These are phyloP conservation scores for Fusarium protoensiforme DNA, from an alignment of 2,329 filamentous ascomycete genomes.

Conservation along the genomic window DNA sequence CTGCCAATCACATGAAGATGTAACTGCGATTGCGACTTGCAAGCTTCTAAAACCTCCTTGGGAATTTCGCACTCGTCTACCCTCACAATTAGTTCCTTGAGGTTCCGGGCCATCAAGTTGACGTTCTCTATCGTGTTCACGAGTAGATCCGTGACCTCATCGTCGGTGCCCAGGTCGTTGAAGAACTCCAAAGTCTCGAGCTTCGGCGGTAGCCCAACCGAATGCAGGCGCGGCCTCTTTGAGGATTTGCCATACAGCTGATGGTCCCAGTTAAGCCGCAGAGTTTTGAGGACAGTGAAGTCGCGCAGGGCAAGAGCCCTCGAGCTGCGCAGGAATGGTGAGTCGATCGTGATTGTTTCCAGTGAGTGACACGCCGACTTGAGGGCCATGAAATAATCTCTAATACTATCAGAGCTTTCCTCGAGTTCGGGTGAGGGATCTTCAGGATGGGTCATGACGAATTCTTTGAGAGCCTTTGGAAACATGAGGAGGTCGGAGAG, in stretches of 20 bases:
- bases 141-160: constrained; percentile 59
- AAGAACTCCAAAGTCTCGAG: constrained; percentile 59
- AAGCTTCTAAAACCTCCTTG: constrained; percentile 48
- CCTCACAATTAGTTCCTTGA: constrained; percentile 52
- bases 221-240: constrained; percentile 57
- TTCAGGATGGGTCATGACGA: constrained; percentile 58
- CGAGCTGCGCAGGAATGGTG: constrained; percentile 52
- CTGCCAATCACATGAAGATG: constrained; percentile 48
- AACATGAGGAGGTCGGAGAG: constrained; percentile 53
- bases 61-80: constrained; percentile 50
- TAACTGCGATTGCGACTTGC: constrained; percentile 46
- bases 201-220: constrained; percentile 58
- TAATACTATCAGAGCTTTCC: constrained; percentile 59
- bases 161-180: constrained; percentile 58
- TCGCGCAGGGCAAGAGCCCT: constrained; percentile 57
- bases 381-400: constrained; percentile 59
- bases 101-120: constrained; percentile 49
- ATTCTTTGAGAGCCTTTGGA: constrained; percentile 57
- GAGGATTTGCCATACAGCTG: constrained; percentile 59
- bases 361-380: constrained; percentile 54
- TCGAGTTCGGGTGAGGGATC: constrained; percentile 55
- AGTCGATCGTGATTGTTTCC: constrained; percentile 58
- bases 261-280: constrained; percentile 59
- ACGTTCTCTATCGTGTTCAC: constrained; percentile 54
- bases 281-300: constrained; percentile 53